These are phyloP conservation scores for Saitozyma sp. DNA, from an alignment of 768 basidiomycete species.

Conservation along the genomic window DNA sequence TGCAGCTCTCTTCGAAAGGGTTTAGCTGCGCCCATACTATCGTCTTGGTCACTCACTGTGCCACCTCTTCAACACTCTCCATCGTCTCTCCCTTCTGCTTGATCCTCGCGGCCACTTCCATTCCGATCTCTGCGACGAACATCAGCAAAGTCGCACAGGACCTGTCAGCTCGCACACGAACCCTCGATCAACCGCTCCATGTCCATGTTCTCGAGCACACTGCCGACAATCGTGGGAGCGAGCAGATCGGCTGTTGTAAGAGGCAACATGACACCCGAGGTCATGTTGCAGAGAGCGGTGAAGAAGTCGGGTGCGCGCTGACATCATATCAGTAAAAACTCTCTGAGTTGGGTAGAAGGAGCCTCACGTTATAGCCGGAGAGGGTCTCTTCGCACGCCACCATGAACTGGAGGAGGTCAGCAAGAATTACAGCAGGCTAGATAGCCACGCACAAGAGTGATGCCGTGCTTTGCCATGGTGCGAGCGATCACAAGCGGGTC, in stretches of 20 bases:
- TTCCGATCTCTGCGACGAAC: slow-evolving; percentile 69
- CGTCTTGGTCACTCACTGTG: slow-evolving; percentile 55
- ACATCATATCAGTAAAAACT: neutral
- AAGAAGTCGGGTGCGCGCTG: slow-evolving; percentile 69
- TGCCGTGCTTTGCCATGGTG: slow-evolving; percentile 85
- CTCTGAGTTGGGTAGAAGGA: neutral
- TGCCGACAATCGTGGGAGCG: slow-evolving; percentile 89
- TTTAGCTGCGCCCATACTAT: slow-evolving; percentile 11
- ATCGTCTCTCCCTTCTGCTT: slow-evolving; percentile 68
- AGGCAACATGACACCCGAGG: slow-evolving; percentile 93
- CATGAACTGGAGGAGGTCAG: slow-evolving; percentile 68
- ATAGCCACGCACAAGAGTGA: slow-evolving; percentile 69
- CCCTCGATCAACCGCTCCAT: slow-evolving; percentile 89
- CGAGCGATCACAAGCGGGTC: slow-evolving; percentile 86
- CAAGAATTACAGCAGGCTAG: neutral
- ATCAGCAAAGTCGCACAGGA: neutral
- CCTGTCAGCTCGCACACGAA: slow-evolving; percentile 12
- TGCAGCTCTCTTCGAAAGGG: slow-evolving; percentile 65
- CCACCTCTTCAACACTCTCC: slow-evolving; percentile 95
- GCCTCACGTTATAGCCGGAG: slow-evolving; percentile 46
- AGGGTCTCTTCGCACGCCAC: slow-evolving; percentile 89
- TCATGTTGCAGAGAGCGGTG: slow-evolving; percentile 86
- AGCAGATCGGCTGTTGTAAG: slow-evolving; percentile 92
- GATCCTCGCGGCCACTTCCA: slow-evolving; percentile 88
- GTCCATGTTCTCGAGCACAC: slow-evolving; percentile 94